phyloP scores from a whole-genome alignment of 1,284 basidiomycete genomes.

The Gymnopus androsaceus region DNA sequence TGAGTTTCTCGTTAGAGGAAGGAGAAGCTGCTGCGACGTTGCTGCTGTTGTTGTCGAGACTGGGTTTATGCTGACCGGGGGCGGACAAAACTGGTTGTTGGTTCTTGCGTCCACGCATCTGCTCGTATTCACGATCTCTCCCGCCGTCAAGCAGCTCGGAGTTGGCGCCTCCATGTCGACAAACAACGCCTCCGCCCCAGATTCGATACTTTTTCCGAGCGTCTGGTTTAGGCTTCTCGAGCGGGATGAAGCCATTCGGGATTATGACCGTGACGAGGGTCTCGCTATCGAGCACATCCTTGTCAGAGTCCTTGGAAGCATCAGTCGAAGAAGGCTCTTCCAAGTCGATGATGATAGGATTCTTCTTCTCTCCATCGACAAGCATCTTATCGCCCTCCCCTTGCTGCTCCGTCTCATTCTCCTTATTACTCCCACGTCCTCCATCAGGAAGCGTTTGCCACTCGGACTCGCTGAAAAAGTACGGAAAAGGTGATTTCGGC shows the following conservation, averaged over 20 bases:
- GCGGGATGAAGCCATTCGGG: slow-evolving; percentile 58
- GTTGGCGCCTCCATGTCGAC: neutral
- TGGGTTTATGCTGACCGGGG: neutral
- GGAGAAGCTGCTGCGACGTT: neutral
- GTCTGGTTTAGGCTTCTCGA: slow-evolving; percentile 40
- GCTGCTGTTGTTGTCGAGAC: no score
- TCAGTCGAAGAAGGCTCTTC: slow-evolving; percentile 6
- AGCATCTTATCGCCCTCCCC: slow-evolving; percentile 16
- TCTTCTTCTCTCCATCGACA: slow-evolving; percentile 8
- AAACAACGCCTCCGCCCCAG: slow-evolving; percentile 66
- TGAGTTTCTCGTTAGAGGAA: neutral
- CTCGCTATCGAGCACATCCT: slow-evolving; percentile 41
- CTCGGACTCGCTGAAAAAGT: slow-evolving; percentile 37
- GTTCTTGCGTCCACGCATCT: slow-evolving; percentile 6
- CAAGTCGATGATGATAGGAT: slow-evolving; percentile 1
- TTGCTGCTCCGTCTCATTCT: slow-evolving; percentile 24
- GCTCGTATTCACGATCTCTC: slow-evolving; percentile 11
- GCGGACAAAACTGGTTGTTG: neutral
- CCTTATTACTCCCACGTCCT: slow-evolving; percentile 25
- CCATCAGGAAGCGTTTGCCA: slow-evolving; percentile 1
- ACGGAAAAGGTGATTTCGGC: slow-evolving; percentile 54
- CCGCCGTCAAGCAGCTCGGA: neutral
- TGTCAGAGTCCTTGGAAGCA: slow-evolving; percentile 6
- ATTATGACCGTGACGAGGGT: slow-evolving; percentile 64
- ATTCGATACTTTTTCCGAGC: slow-evolving; percentile 41